phyloP scores from a whole-genome alignment of 2,329 filamentous ascomycete species.

The Emergomyces orientalis region DNA sequence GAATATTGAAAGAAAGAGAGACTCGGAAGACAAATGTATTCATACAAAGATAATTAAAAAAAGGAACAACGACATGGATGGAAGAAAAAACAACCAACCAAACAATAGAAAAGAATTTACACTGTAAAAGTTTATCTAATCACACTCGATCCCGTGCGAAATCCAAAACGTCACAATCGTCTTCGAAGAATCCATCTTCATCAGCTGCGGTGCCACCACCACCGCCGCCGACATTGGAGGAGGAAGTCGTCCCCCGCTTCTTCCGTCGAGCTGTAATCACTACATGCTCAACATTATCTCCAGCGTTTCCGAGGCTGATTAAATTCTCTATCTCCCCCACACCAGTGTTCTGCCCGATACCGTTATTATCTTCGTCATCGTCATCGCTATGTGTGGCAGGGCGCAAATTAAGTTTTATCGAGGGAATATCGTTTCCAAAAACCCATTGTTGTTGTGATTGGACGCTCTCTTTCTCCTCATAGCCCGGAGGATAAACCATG shows the following conservation, averaged over 20 bases:
- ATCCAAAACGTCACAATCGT: conserved; percentile 84
- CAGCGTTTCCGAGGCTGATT: conserved; percentile 43
- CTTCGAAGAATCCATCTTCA: conserved; percentile 75
- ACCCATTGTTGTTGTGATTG: conserved; percentile 37
- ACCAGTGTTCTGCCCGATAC: conserved; percentile 23
- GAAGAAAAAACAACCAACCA: not conserved
- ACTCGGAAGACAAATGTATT: not conserved
- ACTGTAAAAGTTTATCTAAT: conserved; percentile 11
- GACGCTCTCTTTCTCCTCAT: conserved; percentile 36
- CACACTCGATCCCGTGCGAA: conserved; percentile 57
- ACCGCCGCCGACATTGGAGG: conserved; percentile 17
- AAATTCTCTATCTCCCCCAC: conserved; percentile 41
- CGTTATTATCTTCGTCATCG: conserved; percentile 29
- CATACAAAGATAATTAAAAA: not conserved
- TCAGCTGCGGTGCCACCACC: conserved; percentile 37
- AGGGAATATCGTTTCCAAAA: conserved; percentile 44
- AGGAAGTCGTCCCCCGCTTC: conserved; percentile 35
- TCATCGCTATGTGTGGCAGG: conserved; percentile 32
- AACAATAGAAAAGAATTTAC: not conserved
- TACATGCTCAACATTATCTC: conserved; percentile 61
- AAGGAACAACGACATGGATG: too few relatives aligned
- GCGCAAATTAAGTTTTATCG: conserved; percentile 40
- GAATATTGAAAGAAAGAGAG: not conserved
- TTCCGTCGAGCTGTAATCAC: conserved; percentile 72
- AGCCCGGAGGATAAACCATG: conserved; percentile 49